Base-by-base conservation (phyloP, 805 yeast species). In the Blastobotrys chiropterorum region DNA sequence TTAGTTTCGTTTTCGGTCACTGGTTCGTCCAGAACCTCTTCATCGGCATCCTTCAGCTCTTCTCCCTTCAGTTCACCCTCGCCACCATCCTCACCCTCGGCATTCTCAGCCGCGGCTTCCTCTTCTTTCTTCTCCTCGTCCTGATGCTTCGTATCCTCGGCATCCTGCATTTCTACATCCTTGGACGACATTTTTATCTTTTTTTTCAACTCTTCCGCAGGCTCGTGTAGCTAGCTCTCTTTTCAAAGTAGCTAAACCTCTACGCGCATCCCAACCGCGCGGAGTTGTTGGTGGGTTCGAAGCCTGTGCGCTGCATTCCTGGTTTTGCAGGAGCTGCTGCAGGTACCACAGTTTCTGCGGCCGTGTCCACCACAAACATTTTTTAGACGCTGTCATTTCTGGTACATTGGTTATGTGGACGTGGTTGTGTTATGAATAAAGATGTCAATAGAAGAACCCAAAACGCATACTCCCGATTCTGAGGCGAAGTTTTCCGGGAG, bases 1-100 rank as follows among this genome's bases (percentile, higher is more conserved):
- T 59, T 57, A 45, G 8, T 39, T 16, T 15, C 8, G 31, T 21
- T 44, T 26, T 26, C 34, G 5, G 5, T 11, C 8, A 11, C 34
- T 6, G 34, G 8, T 26, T 26, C 34, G 11, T 26, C 34, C 16
- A 53, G 59, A 30, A 50, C 54, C 38, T 60, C 65, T 17, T 56
- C 53, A 14, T 53, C 55, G 2, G 11, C 55, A 1, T 46, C 49
- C 2, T 31, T 40, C 40, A 44, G 19, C 26, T 31, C 50, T 11
- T 26, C 34, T 6, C 34, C 34, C 11, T 26, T 26, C 3, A 46
- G 39, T 8, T 44, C 54, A 22, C 44, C 54, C 16, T 41, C 40
- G 2, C 20, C 47, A 3, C 30, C 48, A 7, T 31, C 46, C 21
- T 38, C 40, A 16, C 13, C 48, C 15, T 42, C 50, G 2, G 31